Conservation (phyloP, 179 eudicot species). For the Dionaea muscipula region DNA sequence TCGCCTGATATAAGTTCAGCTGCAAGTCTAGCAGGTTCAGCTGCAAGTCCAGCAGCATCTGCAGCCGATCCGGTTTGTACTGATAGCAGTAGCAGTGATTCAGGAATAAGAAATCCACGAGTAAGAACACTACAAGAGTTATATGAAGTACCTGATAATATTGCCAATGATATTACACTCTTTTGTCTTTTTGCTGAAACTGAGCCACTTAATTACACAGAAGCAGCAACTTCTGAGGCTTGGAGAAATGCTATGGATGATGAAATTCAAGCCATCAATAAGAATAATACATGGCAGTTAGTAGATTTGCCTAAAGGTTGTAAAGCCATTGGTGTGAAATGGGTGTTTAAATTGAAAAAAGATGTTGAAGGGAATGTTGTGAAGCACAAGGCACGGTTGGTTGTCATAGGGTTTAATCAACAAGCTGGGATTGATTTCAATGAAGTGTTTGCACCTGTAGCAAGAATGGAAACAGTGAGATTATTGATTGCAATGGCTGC, state of each 20-base stretch:
- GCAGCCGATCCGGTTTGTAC: too few species aligned
- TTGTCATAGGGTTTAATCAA: constrained; percentile 5
- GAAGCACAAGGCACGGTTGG: constrained; percentile 4
- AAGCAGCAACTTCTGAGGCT: neutral
- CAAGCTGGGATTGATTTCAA: neutral
- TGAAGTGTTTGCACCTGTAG: constrained; percentile 3
- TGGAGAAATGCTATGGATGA: constrained; percentile 5
- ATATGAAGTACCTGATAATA: too few species aligned
- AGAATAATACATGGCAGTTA: constrained; percentile 9
- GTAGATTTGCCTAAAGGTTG: neutral
- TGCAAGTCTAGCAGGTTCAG: too few species aligned
- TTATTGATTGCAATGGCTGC: neutral
- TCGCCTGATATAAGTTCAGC: too few species aligned
- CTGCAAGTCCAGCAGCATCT: too few species aligned
- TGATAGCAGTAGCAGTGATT: too few species aligned
- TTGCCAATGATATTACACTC: too few species aligned
- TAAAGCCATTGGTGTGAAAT: constrained; percentile 5
- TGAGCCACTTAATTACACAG: neutral
- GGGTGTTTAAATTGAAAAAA: constrained; percentile 1
- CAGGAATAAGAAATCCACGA: too few species aligned
- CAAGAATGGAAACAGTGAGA: neutral
- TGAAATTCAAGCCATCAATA: neutral
- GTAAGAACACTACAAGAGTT: too few species aligned
- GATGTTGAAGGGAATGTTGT: neutral
- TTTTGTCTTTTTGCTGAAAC: too few species aligned